Evolutionary conservation across 768 basidiomycete species (phyloP), one percentile per base, ranked within the genome.

Genomic region (Leccinum barrowsii): DNA sequence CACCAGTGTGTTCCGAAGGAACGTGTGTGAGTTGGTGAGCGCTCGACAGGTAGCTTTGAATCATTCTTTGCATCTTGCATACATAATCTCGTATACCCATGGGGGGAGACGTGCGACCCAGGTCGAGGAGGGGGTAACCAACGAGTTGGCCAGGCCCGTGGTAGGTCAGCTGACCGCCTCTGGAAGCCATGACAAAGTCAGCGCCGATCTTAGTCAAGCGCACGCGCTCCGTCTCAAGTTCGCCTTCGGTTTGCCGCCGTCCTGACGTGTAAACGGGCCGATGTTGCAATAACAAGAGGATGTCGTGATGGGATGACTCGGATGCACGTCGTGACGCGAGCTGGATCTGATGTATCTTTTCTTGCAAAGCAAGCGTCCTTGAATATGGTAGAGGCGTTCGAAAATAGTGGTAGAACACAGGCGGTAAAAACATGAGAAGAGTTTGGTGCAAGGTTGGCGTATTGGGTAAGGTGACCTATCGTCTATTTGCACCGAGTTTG

Each of bases 121-220:
- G 82, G 76, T 98, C 96, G 52, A 98, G 78, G 53, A 98, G 79
- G 2, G 94, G 93, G 70, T 99, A 99, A 28, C 94, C 97, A 15
- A 98, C 90, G 66, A 99, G 79, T 74, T 99, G 97, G 6, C 97
- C 97, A 2, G 97, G 95, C 0, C 97, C 97, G 72, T 99, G 97
- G 73, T 92, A 99, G 2, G 97, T 99, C 57, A 94, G 81, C 75
- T 98, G 88, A 2, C 97, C 97, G 13, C 97, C 97, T 54, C 97
- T 80, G 54, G 84, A 80, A 2, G 94, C 85, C 22, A 83, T 76
- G 40, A 90, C 82, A 66, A 95, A 95, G 69, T 97, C 92, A 0
- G 96, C 96, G 24, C 96, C 96, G 22, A 92, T 77, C 30, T 77
- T 69, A 3, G 80, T 82, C n/a, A 98, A 76, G 21, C 90, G 85